phyloP scores from a whole-genome alignment of 148 eudicot genomes.

The Fallopia convolvulus region DNA sequence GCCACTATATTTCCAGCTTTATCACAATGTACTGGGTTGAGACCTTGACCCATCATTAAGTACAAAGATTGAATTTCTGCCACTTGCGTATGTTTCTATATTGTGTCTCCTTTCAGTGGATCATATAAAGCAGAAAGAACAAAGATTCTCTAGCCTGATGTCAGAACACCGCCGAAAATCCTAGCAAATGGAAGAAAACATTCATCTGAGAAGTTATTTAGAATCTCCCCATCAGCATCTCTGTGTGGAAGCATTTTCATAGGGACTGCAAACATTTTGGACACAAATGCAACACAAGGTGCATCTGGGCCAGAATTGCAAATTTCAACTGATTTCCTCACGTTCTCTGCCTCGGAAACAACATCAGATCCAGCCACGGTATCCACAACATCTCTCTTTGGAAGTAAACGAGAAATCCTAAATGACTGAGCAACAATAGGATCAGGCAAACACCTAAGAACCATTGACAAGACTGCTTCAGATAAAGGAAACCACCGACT shows the following conservation, averaged over 20 bases:
- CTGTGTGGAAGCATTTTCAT: constrained; percentile 58
- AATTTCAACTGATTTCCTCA: constrained; percentile 66
- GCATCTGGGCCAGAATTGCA: constrained; percentile 68
- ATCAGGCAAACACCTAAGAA: constrained; percentile 59
- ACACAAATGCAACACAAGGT: constrained; percentile 82
- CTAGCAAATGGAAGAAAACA: constrained; percentile 97
- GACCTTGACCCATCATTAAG: constrained; percentile 93
- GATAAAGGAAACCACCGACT: constrained; percentile 90
- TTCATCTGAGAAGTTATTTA: constrained; percentile 46
- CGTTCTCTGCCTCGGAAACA: constrained; percentile 59
- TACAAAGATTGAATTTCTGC: constrained; percentile 72
- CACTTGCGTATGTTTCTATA: constrained; percentile 79
- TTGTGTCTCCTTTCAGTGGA: constrained; percentile 58
- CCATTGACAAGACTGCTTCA: constrained; percentile 65
- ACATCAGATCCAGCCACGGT: constrained; percentile 35
- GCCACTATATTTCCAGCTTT: constrained; percentile 87
- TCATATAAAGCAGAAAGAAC: constrained; percentile 90
- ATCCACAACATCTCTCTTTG: constrained; percentile 59
- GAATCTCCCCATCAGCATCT: constrained; percentile 46
- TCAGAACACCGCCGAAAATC: constrained; percentile 76
- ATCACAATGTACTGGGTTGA: constrained; percentile 52
- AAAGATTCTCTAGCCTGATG: constrained; percentile 52
- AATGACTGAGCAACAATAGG: constrained; percentile 64
- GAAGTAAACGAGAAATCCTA: constrained; percentile 68
- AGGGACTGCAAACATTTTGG: constrained; percentile 95